Conservation (phyloP, 495 filamentous ascomycete species). For the Clavariopsis aquatica region DNA sequence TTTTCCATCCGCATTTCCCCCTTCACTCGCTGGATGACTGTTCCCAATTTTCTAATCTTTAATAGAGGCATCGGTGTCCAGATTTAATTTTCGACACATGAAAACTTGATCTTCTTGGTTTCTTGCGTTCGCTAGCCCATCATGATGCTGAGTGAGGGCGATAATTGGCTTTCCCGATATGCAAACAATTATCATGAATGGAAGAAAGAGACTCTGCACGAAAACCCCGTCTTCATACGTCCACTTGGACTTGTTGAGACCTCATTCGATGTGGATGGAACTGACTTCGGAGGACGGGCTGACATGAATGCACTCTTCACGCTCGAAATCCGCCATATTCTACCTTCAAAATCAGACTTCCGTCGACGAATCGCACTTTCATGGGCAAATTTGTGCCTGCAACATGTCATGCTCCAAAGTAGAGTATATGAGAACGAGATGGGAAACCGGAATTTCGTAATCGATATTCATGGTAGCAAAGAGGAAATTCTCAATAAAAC, state of each 20-base stretch:
- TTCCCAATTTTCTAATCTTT: no score
- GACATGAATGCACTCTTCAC: slow-evolving; percentile 34
- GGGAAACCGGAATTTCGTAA: slow-evolving; percentile 26
- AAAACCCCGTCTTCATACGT: slow-evolving; percentile 12
- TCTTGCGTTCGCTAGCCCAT: no score
- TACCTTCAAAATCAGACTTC: slow-evolving; percentile 32
- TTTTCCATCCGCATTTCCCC: no score
- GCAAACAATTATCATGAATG: slow-evolving; percentile 36
- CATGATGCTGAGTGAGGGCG: not conserved
- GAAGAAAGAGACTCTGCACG: slow-evolving; percentile 15
- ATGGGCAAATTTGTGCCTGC: slow-evolving; percentile 42
- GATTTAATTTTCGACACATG: not conserved
- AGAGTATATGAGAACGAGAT: slow-evolving; percentile 20
- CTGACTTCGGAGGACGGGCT: slow-evolving; percentile 33
- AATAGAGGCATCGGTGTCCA: not conserved
- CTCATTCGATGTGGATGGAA: slow-evolving; percentile 36
- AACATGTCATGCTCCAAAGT: slow-evolving; percentile 42
- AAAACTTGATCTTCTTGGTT: no score
- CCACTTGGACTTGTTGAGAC: slow-evolving; percentile 35
- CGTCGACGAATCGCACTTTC: slow-evolving; percentile 39
- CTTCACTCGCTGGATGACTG: no score
- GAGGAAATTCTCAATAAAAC: slow-evolving; percentile 31
- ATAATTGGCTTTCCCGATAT: slow-evolving; percentile 34
- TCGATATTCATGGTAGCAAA: slow-evolving; percentile 27
- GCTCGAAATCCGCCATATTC: slow-evolving; percentile 26